A percentile compares a stretch with the other conserved stretches of the same genome.
Conservation (phyloP, 495 filamentous ascomycete genomes). For the Parathielavia appendiculata region DNA sequence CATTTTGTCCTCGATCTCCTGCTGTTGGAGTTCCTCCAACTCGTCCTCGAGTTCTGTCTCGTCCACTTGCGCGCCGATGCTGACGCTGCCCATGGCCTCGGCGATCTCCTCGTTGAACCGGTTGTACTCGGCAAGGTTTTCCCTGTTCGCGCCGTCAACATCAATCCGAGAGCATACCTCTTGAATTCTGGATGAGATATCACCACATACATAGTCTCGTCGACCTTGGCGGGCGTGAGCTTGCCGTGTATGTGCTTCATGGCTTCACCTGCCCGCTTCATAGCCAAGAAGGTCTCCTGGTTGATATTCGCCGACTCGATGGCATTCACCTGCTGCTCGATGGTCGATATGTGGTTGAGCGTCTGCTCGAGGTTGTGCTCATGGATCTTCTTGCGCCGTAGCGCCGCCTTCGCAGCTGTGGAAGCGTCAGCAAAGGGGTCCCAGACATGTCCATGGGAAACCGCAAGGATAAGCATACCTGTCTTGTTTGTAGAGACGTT, state of each 20-base stretch:
- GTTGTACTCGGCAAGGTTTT: conserved; percentile 87
- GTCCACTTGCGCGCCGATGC: conserved; percentile 69
- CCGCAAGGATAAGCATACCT: conserved; percentile 50
- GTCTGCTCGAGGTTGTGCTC: conserved; percentile 90
- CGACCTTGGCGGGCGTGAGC: conserved; percentile 87
- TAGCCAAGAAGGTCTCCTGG: conserved; percentile 87
- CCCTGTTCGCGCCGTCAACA: conserved; percentile 54
- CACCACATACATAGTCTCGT: conserved; percentile 80
- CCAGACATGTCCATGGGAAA: neutral
- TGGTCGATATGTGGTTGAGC: conserved; percentile 75
- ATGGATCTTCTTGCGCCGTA: conserved; percentile 89
- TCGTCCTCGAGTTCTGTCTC: conserved; percentile 80
- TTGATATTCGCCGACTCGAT: conserved; percentile 99
- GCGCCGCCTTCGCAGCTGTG: conserved; percentile 82
- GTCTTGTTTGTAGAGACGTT: conserved; percentile 85
- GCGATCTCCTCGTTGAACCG: conserved; percentile 88
- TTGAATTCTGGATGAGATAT: neutral
- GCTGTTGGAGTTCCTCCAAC: conserved; percentile 72
- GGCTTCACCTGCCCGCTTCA: conserved; percentile 81
- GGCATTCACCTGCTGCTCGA: conserved; percentile 92
- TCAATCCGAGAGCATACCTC: neutral
- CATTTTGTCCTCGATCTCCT: conserved; percentile 90
- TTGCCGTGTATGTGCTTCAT: conserved; percentile 90
- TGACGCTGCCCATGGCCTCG: conserved; percentile 68
- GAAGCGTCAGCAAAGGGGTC: conserved; percentile 14